Evolutionary conservation across 208 protist genomes (phyloP).

Genomic region (Trypanosoma boissoni): DNA sequence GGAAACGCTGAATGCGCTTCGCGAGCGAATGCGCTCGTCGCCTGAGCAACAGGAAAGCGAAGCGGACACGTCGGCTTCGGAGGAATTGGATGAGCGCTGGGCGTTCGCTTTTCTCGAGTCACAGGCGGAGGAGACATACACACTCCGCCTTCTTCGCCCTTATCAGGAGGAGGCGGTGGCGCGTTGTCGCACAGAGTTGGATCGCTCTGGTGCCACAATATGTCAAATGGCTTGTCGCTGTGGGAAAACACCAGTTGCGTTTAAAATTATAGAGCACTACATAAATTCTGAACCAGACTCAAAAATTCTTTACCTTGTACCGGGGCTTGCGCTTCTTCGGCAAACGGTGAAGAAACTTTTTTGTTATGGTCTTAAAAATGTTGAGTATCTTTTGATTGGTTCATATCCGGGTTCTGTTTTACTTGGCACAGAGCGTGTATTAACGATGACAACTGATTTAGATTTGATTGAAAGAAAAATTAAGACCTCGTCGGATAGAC

Average conservation of each 20-base stretch:
- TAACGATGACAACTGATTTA: constrained; percentile 63
- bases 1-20: constrained; percentile 17
- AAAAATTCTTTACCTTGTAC: constrained; percentile 68
- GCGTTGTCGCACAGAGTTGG: constrained; percentile 39
- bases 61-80: neutral
- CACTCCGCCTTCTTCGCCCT: constrained; percentile 33
- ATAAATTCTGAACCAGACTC: constrained; percentile 29
- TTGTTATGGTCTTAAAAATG: constrained; percentile 48
- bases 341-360: constrained; percentile 67
- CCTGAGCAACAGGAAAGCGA: neutral
- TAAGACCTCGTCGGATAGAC: constrained; percentile 18
- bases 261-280: constrained; percentile 34
- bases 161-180: constrained; percentile 71
- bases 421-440: constrained; percentile 17
- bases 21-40: constrained; percentile 4
- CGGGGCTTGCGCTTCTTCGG: constrained; percentile 62
- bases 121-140: constrained; percentile 29
- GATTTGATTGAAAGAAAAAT: constrained; percentile 42
- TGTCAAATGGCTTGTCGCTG: constrained; percentile 84
- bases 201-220: constrained; percentile 32
- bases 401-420: constrained; percentile 42
- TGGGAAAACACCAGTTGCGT: constrained; percentile 78
- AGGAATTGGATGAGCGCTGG: no score
- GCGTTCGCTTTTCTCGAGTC: constrained; percentile 14
- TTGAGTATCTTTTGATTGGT: constrained; percentile 60